Percentiles rank a stretch among this genome's conserved stretches.
Conservation (phyloP, 2,329 filamentous ascomycete genomes). For the Aspergillus candidus region DNA sequence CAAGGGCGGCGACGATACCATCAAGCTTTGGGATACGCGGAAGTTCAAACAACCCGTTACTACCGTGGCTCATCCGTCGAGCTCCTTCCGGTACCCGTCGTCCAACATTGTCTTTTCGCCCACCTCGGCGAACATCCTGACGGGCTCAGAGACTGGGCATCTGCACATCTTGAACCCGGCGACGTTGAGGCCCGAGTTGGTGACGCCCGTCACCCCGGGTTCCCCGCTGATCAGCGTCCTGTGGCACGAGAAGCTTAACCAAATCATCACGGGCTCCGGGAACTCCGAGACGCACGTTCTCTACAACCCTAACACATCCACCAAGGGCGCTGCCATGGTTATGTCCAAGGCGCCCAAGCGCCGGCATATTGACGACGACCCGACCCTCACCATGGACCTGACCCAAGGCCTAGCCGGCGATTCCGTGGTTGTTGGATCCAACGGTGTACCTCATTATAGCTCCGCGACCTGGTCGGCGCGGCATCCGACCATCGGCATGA, state of each 20-base stretch:
- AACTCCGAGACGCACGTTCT: conserved; percentile 86
- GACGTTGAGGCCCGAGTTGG: conserved; percentile 75
- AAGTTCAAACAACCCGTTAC: conserved; percentile 91
- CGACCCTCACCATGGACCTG: conserved; percentile 77
- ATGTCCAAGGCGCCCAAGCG: conserved; percentile 93
- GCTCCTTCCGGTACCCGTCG: conserved; percentile 74
- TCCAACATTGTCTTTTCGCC: conserved; percentile 88
- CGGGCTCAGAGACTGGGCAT: conserved; percentile 77
- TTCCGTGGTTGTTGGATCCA: conserved; percentile 64
- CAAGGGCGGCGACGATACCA: conserved; percentile 80
- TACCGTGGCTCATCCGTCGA: conserved; percentile 70
- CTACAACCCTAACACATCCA: conserved; percentile 80
- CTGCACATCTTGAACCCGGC: conserved; percentile 91
- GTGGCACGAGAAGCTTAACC: conserved; percentile 94
- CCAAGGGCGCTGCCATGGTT: conserved; percentile 74
- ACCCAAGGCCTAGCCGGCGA: conserved; percentile 77
- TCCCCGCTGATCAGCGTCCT: conserved; percentile 75
- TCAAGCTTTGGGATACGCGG: conserved; percentile 94
- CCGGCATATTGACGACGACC: conserved; percentile 90
- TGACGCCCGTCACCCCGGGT: conserved; percentile 82
- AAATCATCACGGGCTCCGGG: conserved; percentile 89
- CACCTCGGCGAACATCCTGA: conserved; percentile 75
- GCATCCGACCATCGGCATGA: conserved; percentile 66
- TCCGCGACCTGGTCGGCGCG: conserved; percentile 57
- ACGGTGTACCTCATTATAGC: conserved; percentile 68